A percentile compares a stretch with the other conserved stretches of the same genome.
Evolutionary conservation across 805 yeast genomes (phyloP).

Genomic region (Candida chauliodis): DNA sequence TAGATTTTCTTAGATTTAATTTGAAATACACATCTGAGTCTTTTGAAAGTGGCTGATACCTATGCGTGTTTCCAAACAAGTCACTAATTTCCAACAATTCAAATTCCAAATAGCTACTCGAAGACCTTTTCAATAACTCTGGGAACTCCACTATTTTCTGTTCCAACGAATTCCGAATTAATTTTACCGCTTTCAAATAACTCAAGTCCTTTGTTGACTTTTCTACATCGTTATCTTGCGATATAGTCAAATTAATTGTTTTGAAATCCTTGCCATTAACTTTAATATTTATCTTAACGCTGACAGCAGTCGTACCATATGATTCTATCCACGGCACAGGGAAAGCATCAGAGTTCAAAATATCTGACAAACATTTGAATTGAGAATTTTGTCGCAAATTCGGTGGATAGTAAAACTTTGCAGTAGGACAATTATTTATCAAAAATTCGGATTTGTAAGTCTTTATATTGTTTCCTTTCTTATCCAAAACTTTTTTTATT

Average conservation of each 20-base stretch:
- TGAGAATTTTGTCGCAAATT: constrained; percentile 16
- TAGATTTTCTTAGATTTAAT: constrained; percentile 24
- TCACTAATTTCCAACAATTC: constrained; percentile 32
- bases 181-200: constrained; percentile 18
- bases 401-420: constrained; percentile 43
- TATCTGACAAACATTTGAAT: constrained; percentile 51
- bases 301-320: constrained; percentile 72
- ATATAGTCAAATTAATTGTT: constrained; percentile 22
- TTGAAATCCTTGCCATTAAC: constrained; percentile 22
- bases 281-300: constrained; percentile 22
- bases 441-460: constrained; percentile 58
- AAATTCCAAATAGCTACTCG: constrained; percentile 23
- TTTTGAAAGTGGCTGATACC: constrained; percentile 35
- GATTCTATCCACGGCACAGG: constrained; percentile 48
- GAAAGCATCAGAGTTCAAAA: constrained; percentile 37
- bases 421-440: constrained; percentile 77
- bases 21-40: constrained; percentile 33
- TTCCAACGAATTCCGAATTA: constrained; percentile 33
- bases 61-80: constrained; percentile 27
- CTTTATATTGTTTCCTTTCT: constrained; percentile 56
- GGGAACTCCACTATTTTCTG: constrained; percentile 24
- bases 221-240: constrained; percentile 9
- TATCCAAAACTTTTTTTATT: constrained; percentile 63
- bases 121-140: constrained; percentile 14
- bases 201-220: constrained; percentile 33